phyloP scores from a whole-genome alignment of 73 alveolate species.

The Paramecium caudatum region DNA sequence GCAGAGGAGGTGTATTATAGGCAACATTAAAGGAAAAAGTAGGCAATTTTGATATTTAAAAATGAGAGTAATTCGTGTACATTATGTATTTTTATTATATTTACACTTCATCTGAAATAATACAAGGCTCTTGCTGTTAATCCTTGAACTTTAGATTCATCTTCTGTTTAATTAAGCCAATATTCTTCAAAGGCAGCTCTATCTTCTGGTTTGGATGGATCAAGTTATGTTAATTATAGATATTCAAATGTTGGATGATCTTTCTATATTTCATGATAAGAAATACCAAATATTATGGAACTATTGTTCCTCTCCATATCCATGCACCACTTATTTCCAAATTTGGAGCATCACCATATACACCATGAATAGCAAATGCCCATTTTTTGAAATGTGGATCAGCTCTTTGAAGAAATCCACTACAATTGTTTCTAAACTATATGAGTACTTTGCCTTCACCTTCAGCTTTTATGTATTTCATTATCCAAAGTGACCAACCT shows the following conservation, averaged over 20 bases:
- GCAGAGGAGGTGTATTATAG: conserved; percentile 54
- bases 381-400: conserved; percentile 89
- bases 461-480: conserved; percentile 90
- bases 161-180: conserved; percentile 43
- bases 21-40: background rate
- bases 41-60: conserved; percentile 27
- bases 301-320: conserved; percentile 95
- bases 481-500: conserved; percentile 93
- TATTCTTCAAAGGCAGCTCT: conserved; percentile 11
- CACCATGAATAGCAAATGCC: conserved; percentile 89
- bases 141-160: conserved; percentile 52
- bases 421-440: conserved; percentile 86
- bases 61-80: conserved; percentile 42
- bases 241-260: conserved; percentile 47
- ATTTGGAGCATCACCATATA: conserved; percentile 94
- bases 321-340: conserved; percentile 94
- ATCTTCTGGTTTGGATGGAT: background rate
- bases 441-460: conserved; percentile 91
- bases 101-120: conserved; percentile 30
- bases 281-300: conserved; percentile 75
- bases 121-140: background rate
- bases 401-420: conserved; percentile 93
- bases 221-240: background rate
- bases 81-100: conserved; percentile 3
- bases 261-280: background rate